Evolutionary conservation across 345 rosid species (phyloP), one percentile per base, ranked within the genome.

Genomic region (Geranium rotundifolium): DNA sequence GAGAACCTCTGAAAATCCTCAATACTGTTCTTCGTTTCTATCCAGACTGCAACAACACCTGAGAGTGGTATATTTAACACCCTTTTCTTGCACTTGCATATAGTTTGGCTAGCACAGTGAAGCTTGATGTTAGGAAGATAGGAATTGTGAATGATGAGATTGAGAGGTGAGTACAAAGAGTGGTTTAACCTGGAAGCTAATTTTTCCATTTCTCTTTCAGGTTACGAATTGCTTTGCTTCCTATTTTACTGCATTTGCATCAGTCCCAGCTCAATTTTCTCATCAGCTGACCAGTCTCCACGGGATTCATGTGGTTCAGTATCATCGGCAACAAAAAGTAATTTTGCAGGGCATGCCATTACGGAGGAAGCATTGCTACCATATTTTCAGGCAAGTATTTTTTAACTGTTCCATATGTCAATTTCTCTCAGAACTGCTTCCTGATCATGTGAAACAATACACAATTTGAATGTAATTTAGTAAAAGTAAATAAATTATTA

Each of bases 181-280:
- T 14, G 3, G 52, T 12, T 14, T 14, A 7, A 7, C 13, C 15
- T 46, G 14, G 52, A 10, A 5, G 52, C 52, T 46, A 46, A 37
- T 37, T 37, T 37, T 69, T 62, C 63, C 15, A 46, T 65, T 62
- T 67, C 71, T 60, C 49, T 56, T 69, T 19, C 85, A 93, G 97
- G 81, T 81, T 90, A 69, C 78, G 78, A 62, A 65, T 86, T 63
- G 88, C 90, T 46, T 71, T 88, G 65, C 90, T 90, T 75, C 97
- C 99, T 71, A 64, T 88, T 69, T 75, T 75, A 67, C 76, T 93
- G 77, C 97, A 88, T 75, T 91, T 93, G 75, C 97, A 90, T 79
- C 99, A 93, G 76, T 72, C 85, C 74, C 99, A 93, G 50, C 84
- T 90, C 67, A 96, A 93, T 73, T 93, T 93, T 77, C 91, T 93